These are phyloP conservation scores for Wickerhamiella alocasiicola DNA, from an alignment of 805 yeast genomes.

Conservation along the genomic window DNA sequence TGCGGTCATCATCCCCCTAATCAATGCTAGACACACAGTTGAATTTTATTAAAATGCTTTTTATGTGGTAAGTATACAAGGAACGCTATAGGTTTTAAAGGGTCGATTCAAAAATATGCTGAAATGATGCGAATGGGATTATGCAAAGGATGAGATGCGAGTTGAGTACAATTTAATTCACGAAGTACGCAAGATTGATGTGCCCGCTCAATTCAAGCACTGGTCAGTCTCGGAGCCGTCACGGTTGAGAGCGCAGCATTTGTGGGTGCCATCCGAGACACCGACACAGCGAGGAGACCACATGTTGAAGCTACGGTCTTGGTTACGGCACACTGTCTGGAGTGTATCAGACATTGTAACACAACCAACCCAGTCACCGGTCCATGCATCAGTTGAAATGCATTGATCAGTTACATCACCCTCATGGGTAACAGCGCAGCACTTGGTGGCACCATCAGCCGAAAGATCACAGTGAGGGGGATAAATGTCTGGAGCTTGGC, in stretches of 20 bases:
- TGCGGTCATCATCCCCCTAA: too few relatives aligned
- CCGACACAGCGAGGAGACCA: background rate
- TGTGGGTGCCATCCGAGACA: background rate
- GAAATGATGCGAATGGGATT: too few relatives aligned
- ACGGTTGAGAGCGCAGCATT: constrained; percentile 5
- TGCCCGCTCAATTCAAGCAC: background rate
- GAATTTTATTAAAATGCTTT: too few relatives aligned
- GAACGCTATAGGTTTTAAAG: too few relatives aligned
- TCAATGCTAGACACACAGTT: too few relatives aligned
- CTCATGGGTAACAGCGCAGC: background rate
- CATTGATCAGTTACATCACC: constrained; percentile 2
- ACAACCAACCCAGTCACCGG: background rate
- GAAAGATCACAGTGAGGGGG: background rate
- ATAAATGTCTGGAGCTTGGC: background rate
- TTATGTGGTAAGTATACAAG: too few relatives aligned
- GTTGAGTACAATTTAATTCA: too few relatives aligned
- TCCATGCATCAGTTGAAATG: background rate
- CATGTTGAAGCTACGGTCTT: background rate
- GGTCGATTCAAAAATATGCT: too few relatives aligned
- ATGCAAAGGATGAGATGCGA: too few relatives aligned
- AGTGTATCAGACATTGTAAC: background rate
- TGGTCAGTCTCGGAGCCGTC: background rate
- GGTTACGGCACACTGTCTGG: background rate
- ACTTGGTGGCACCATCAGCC: background rate
- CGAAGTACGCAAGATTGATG: too few relatives aligned